Percentiles rank a stretch among this genome's conserved stretches.
phyloP scores from a whole-genome alignment of 371 early-diverging fungal genomes.

The Rhizomucor miehei region DNA sequence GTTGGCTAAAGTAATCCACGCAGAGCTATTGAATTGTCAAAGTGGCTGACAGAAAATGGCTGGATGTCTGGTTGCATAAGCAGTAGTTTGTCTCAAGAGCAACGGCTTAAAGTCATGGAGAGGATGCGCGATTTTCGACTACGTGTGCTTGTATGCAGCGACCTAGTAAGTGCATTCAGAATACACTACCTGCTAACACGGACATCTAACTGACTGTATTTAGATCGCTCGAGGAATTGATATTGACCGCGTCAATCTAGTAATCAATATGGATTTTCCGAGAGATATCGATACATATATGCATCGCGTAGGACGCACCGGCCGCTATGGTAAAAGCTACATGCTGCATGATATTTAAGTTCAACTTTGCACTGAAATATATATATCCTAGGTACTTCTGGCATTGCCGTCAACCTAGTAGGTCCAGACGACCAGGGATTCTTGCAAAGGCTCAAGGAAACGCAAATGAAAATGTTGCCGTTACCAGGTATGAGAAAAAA shows the following conservation, averaged over 20 bases:
- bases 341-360: neutral
- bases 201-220: neutral
- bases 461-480: slow-evolving; percentile 18
- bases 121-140: slow-evolving; percentile 64
- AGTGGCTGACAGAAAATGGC: slow-evolving; percentile 55
- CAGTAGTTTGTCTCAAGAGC: slow-evolving; percentile 49
- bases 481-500: slow-evolving; percentile 34
- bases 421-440: slow-evolving; percentile 30
- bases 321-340: slow-evolving; percentile 84
- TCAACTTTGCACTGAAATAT: neutral
- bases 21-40: slow-evolving; percentile 50
- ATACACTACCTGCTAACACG: neutral
- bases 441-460: slow-evolving; percentile 15
- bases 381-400: slow-evolving; percentile 35
- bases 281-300: slow-evolving; percentile 91
- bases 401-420: slow-evolving; percentile 40
- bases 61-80: slow-evolving; percentile 58
- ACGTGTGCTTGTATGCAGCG: slow-evolving; percentile 76
- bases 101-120: slow-evolving; percentile 63
- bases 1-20: too few relatives aligned
- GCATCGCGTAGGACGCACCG: slow-evolving; percentile 99
- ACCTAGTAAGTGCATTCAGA: slow-evolving; percentile 50
- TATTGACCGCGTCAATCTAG: slow-evolving; percentile 94
- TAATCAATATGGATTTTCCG: slow-evolving; percentile 97
- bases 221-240: slow-evolving; percentile 97